A percentile compares a stretch with the other conserved stretches of the same genome.
These are phyloP conservation scores for Triangularia setosa DNA, from an alignment of 2,329 filamentous ascomycete genomes.

Conservation along the genomic window DNA sequence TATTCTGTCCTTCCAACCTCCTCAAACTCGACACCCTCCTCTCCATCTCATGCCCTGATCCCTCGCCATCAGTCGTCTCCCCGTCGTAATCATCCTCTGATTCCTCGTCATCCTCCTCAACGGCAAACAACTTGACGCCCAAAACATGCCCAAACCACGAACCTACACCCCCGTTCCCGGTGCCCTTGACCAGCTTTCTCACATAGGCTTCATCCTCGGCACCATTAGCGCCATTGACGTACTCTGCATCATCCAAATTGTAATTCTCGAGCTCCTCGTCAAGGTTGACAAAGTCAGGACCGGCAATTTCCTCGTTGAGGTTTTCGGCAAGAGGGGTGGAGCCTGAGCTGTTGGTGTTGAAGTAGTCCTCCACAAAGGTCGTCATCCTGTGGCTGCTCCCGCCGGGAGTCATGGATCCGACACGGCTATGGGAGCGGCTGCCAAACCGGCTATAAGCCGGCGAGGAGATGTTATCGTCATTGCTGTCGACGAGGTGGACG, in stretches of 20 bases:
- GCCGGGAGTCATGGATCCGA: constrained; percentile 42
- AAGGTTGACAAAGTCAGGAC: constrained; percentile 88
- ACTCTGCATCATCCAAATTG: constrained; percentile 43
- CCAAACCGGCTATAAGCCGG: constrained; percentile 43
- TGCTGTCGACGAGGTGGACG: constrained; percentile 35
- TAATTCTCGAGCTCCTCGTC: constrained; percentile 66
- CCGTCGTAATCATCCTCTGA: constrained; percentile 37
- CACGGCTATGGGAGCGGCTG: constrained; percentile 46
- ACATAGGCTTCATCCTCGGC: constrained; percentile 58
- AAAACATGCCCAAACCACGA: constrained; percentile 58
- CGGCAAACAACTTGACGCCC: constrained; percentile 59
- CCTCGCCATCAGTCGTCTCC: constrained; percentile 32
- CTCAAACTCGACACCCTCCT: constrained; percentile 34
- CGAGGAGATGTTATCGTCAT: constrained; percentile 30
- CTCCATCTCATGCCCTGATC: constrained; percentile 33
- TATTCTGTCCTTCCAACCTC: constrained; percentile 40
- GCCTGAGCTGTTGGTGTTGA: constrained; percentile 26
- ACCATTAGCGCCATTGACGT: neutral
- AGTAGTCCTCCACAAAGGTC: constrained; percentile 38
- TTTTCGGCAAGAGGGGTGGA: constrained; percentile 12
- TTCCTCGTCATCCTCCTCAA: constrained; percentile 56
- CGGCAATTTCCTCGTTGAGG: constrained; percentile 50
- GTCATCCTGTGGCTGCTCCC: constrained; percentile 21
- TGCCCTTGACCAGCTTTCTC: constrained; percentile 50
- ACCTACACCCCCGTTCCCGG: constrained; percentile 46